Base-by-base conservation (phyloP, 176 grass and related monocot species). In the Echinochloa phyllopogon region DNA sequence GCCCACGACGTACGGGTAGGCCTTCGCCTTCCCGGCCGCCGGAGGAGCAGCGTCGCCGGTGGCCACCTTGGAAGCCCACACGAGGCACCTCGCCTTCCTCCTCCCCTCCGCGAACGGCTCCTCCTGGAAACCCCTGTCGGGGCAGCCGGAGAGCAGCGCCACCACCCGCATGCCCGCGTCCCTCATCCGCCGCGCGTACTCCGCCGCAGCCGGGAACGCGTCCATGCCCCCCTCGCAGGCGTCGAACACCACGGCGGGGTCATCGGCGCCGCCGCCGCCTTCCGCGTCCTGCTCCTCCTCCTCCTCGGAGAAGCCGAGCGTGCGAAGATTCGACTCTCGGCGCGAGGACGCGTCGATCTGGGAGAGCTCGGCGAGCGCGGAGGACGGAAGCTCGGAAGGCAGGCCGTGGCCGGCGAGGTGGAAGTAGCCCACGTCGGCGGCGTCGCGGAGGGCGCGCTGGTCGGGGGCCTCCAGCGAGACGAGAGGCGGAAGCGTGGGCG, bases 371-470 rank as follows among this genome's bases (percentile, higher is more conserved):
- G 67, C 58, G 36, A 95, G 85, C n/a, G 80, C 93, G 48, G 84
- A 77, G 8, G 83, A 87, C 55, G 75, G 89, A 4, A 90, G 79
- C 10, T 86, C 52, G 43, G 71, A 61, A 13, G 87, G 85, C 76
- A 93, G 55, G 40, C 81, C 89, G 50, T 93, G 93, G 39, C 84
- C 82, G 38, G 50, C 39, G 75, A 98, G 68, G 78, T 98, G 95
- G 89, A 98, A 98, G 85, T 92, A 92, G 42, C 95, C 93, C 75
- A 69, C 62, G 41, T 74, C 89, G 62, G 85, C 82, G 38, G 89
- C 87, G 76, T 74, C 82, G 75, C 79, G 82, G 44, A 92, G 66
- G 37, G 66, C 44, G 79, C 21, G 44, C 4, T 7, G 41, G 41
- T 58, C 85, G 21, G 71, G 71, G 41, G 64, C 36, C 2, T 51